Base-by-base conservation (phyloP, 352 stramenopile species). In the Phytophthora idaei region DNA sequence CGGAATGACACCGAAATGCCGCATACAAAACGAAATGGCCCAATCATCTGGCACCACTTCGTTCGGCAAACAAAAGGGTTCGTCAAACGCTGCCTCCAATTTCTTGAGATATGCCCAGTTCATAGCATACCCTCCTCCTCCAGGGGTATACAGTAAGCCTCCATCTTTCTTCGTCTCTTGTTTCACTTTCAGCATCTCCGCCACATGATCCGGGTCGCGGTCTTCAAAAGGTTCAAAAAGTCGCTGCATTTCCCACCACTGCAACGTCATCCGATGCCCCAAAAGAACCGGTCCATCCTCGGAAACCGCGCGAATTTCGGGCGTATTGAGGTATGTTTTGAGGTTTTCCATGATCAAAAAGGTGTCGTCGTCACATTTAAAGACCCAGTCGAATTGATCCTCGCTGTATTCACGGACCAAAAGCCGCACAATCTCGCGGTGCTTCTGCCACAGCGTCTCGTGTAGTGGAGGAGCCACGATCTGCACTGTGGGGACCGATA, bases 331-430 rank as follows among this genome's bases (percentile, higher is more conserved):
- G 32, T 88, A 91, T 27, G 61, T 63, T 67, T 92, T 91, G 37
- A 96, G 79, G 68, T 96, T 96, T 62, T 96, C 89, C 73, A 94
- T 87, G 41, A 96, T 56, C 12, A 94, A 46, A 57, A 92, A 95
- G 15, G 89, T 96, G 62, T 96, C 89, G 76, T 96, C 89, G 69
- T 96, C 89, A 59, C 85, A 92, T 64, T 94, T 96, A 68, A 93
- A 93, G 57, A 96, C 74, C 86, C 87, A 96, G 67, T 96, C 85
- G 49, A 93, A 95, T 27, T 90, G 69, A 15, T 71, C 68, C 28
- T 88, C 73, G 8, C 53, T 48, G 55, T 81, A 93, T 61, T 95
- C 88, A 45, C 75, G 80, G 49, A 83, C 54, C 3, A 95, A 55
- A n/a, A 90, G 55, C 9, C 83, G 85, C 45, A 95, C 83, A 39